phyloP scores from a whole-genome alignment of 352 stramenopile species.

The Discostella stelligera region DNA sequence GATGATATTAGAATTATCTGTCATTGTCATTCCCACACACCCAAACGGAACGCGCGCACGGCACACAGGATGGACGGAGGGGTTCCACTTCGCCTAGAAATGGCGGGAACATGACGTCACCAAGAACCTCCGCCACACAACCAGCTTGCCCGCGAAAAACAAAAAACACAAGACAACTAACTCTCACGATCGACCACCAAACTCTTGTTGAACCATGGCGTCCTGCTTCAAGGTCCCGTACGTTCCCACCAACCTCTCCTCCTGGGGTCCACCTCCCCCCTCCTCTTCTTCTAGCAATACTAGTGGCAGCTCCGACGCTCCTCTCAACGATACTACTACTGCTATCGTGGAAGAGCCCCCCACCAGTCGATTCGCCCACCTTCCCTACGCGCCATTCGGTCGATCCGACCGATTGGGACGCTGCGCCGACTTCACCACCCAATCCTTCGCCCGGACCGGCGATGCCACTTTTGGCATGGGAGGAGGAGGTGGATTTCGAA shows the following conservation, averaged over 20 bases:
- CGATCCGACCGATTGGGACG: constrained; percentile 93
- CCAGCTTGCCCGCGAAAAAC: no score
- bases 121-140: no score
- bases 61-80: no score
- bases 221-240: constrained; percentile 49
- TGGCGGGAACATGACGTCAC: no score
- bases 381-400: constrained; percentile 95
- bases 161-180: no score
- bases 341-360: constrained; percentile 12
- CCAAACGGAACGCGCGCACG: no score
- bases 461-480: constrained; percentile 33
- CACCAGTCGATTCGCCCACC: constrained; percentile 85
- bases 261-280: constrained; percentile 61
- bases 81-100: no score
- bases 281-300: background rate
- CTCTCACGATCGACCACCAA: no score
- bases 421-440: constrained; percentile 89
- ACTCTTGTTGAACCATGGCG: constrained; percentile 20
- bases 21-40: no score
- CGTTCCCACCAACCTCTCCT: constrained; percentile 53
- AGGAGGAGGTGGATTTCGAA: background rate
- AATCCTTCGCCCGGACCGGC: constrained; percentile 23
- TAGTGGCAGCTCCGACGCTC: background rate
- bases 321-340: constrained; percentile 17
- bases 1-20: no score